phyloP scores from a whole-genome alignment of 2,329 filamentous ascomycete genomes.

The Venturia asperata region DNA sequence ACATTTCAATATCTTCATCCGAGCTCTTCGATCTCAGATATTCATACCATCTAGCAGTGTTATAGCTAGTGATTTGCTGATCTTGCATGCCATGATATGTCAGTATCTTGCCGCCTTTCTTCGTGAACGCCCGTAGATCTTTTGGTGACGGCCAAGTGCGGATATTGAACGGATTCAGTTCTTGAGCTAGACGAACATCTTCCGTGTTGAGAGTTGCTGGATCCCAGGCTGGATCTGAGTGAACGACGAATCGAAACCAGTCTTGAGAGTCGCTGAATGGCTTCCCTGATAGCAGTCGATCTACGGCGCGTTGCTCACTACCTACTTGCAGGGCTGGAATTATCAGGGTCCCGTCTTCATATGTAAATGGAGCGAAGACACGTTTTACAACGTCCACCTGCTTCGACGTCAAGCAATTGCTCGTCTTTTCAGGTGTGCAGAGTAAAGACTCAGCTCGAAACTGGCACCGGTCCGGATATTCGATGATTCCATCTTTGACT shows the following conservation, averaged over 20 bases:
- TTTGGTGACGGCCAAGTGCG: conserved; percentile 12
- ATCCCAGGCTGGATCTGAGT: conserved; percentile 13
- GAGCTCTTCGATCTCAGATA: background rate
- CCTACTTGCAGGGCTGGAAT: conserved; percentile 20
- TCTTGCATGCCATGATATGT: conserved; percentile 19
- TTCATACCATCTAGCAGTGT: conserved; percentile 17
- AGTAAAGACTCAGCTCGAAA: conserved; percentile 59
- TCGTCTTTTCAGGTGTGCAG: conserved; percentile 81
- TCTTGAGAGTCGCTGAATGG: conserved; percentile 17
- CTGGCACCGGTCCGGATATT: conserved; percentile 39
- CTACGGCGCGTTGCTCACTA: conserved; percentile 18
- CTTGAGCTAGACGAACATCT: conserved; percentile 1
- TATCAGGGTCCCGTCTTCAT: conserved; percentile 17
- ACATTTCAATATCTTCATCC: background rate
- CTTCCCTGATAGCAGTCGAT: conserved; percentile 16
- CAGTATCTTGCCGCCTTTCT: conserved; percentile 15
- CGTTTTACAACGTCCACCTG: conserved; percentile 12
- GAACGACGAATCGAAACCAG: conserved; percentile 19
- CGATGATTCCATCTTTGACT: conserved; percentile 42
- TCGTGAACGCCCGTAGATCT: conserved; percentile 16
- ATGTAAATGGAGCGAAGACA: conserved; percentile 10
- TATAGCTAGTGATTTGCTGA: conserved; percentile 16
- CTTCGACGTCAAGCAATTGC: background rate
- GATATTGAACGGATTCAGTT: conserved; percentile 19
- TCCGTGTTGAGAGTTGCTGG: background rate